Evolutionary conservation across 768 basidiomycete species (phyloP).

Genomic region (Mycena polygramma): DNA sequence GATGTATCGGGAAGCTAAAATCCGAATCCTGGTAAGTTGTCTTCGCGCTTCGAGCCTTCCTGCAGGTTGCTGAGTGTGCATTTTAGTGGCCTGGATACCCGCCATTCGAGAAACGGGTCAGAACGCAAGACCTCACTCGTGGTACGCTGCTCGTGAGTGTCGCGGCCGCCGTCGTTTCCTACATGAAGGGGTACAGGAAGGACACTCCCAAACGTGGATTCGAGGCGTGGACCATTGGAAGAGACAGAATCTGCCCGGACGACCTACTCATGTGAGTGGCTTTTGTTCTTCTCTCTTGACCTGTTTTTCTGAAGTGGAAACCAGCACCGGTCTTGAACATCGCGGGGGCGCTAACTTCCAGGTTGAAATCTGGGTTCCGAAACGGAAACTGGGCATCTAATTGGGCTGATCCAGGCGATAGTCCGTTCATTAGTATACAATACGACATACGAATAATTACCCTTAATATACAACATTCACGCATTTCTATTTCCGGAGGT

Average conservation of each 20-base stretch:
- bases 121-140: conserved; percentile 48
- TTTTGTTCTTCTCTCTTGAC: conserved; percentile 46
- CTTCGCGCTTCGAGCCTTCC: neutral
- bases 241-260: conserved; percentile 42
- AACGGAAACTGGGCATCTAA: conserved; percentile 22
- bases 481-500: neutral
- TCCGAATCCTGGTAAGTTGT: conserved; percentile 51
- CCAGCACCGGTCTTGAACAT: conserved; percentile 32
- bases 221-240: conserved; percentile 53
- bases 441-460: conserved; percentile 25
- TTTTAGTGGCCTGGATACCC: conserved; percentile 65
- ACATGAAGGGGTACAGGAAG: conserved; percentile 33
- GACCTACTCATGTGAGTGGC: conserved; percentile 52
- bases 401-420: conserved; percentile 5
- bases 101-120: conserved; percentile 53
- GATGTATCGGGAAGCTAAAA: conserved; percentile 48
- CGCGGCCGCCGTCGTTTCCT: conserved; percentile 48
- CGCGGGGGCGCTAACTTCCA: conserved; percentile 37
- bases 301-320: conserved; percentile 11
- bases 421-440: conserved; percentile 17
- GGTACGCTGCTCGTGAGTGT: conserved; percentile 47
- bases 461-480: conserved; percentile 16
- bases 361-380: conserved; percentile 34
- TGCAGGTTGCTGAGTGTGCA: no score
- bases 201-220: conserved; percentile 48